Evolutionary conservation across 306 rosid genomes (phyloP).

Genomic region (Trifolium fragiferum): DNA sequence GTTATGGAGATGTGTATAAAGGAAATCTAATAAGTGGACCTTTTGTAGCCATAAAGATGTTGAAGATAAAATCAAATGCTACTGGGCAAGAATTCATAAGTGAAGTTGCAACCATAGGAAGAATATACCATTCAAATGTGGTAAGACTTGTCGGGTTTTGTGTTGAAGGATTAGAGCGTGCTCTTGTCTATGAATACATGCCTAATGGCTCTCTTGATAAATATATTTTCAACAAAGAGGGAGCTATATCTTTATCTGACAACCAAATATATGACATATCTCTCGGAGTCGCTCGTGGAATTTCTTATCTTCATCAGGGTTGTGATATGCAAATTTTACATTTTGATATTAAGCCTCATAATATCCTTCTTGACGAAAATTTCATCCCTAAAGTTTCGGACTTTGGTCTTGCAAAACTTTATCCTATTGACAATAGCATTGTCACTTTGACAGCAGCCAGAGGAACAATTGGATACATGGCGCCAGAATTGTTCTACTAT

Average conservation of each 20-base stretch:
- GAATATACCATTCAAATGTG: constrained; percentile 28
- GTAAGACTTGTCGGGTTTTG: constrained; percentile 13
- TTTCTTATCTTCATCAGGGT: constrained; percentile 19
- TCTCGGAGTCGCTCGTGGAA: constrained; percentile 37
- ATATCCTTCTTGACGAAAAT: background rate
- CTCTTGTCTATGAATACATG: constrained; percentile 40
- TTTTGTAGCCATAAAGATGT: constrained; percentile 29
- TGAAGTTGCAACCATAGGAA: constrained; percentile 34
- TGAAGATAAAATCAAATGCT: constrained; percentile 25
- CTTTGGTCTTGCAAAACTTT: constrained; percentile 23
- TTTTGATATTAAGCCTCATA: constrained; percentile 25
- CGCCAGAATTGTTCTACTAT: constrained; percentile 15
- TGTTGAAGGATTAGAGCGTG: constrained; percentile 25
- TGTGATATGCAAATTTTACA: constrained; percentile 22
- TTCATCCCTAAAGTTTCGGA: background rate
- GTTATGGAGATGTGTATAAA: constrained; percentile 31
- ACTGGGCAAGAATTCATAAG: constrained; percentile 20
- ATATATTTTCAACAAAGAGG: constrained; percentile 28
- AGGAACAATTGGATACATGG: constrained; percentile 26
- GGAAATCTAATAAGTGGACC: constrained; percentile 36
- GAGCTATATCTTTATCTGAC: background rate
- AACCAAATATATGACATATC: constrained; percentile 24
- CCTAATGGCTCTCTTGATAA: constrained; percentile 34
- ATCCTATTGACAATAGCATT: background rate
- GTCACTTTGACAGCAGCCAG: background rate